These are phyloP conservation scores for Hemisphaericaspora xylofermentans DNA, from an alignment of 1,139 yeast genomes.

Conservation along the genomic window DNA sequence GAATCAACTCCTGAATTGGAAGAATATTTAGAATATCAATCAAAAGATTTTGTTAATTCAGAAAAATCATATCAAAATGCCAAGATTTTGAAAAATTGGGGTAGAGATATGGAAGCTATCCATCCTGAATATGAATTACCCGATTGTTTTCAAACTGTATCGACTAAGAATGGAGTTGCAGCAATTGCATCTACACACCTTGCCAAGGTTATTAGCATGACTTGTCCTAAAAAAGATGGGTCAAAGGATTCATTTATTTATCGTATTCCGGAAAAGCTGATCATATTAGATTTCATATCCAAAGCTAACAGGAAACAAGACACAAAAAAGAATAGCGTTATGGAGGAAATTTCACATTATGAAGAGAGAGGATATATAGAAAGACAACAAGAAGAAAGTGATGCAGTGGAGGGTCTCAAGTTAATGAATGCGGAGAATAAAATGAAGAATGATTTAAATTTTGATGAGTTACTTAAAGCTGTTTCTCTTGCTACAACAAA, in stretches of 20 bases:
- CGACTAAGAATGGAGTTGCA: slow-evolving; percentile 43
- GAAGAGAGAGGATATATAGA: slow-evolving; percentile 23
- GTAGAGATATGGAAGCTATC: slow-evolving; percentile 22
- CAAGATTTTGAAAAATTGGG: slow-evolving; percentile 12
- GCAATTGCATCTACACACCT: slow-evolving; percentile 41
- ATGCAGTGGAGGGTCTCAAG: slow-evolving; percentile 26
- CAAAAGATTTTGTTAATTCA: background rate
- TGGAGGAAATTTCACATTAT: slow-evolving; percentile 26
- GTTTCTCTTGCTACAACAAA: slow-evolving; percentile 26
- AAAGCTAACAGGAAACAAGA: slow-evolving; percentile 36
- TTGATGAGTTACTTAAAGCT: slow-evolving; percentile 23
- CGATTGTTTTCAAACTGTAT: slow-evolving; percentile 39
- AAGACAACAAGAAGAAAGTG: slow-evolving; percentile 22
- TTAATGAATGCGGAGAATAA: slow-evolving; percentile 14
- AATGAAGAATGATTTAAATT: slow-evolving; percentile 14
- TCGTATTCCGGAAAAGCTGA: slow-evolving; percentile 69
- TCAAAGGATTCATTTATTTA: slow-evolving; percentile 48
- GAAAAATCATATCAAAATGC: background rate
- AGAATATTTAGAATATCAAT: slow-evolving; percentile 30
- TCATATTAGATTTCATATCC: slow-evolving; percentile 72
- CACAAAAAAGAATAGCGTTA: slow-evolving; percentile 25
- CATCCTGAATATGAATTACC: slow-evolving; percentile 38
- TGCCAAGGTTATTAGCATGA: slow-evolving; percentile 38
- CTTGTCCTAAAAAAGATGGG: slow-evolving; percentile 27
- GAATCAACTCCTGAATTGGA: slow-evolving; percentile 22